Conservation (phyloP, 2,329 filamentous ascomycete genomes). For the Pestalotiopsis sp. region DNA sequence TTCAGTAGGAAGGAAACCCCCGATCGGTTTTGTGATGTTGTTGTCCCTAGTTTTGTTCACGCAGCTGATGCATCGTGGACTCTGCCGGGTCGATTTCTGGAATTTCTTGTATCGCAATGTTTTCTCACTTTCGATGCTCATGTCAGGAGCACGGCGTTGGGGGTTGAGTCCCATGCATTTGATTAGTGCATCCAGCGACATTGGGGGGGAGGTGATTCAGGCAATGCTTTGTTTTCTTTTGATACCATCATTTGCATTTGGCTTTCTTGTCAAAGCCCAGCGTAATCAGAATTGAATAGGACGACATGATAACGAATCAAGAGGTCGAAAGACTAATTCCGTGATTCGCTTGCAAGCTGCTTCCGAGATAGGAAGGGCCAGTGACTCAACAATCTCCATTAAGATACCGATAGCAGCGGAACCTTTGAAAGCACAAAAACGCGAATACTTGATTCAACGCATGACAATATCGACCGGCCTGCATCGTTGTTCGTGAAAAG, state of each 20-base stretch:
- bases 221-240: background rate
- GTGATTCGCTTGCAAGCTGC: background rate
- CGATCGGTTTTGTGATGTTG: too few species aligned
- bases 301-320: background rate
- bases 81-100: background rate
- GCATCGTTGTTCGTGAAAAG: background rate
- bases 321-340: background rate
- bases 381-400: background rate
- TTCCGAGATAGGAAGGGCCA: background rate
- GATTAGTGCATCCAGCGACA: background rate
- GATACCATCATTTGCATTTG: background rate
- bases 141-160: constrained; percentile 24
- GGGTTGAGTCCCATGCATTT: background rate
- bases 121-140: constrained; percentile 19
- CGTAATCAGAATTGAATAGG: background rate
- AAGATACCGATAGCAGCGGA: background rate
- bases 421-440: background rate
- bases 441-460: too few species aligned
- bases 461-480: background rate
- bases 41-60: background rate
- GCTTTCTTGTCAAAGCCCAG: background rate
- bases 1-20: too few species aligned
- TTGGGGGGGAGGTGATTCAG: background rate
- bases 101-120: background rate
- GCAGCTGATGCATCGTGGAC: background rate